A percentile compares a stretch with the other conserved stretches of the same genome.
These are phyloP conservation scores for Cinnamomum micranthum DNA, from an alignment of 164 flowering plant species.

Conservation along the genomic window DNA sequence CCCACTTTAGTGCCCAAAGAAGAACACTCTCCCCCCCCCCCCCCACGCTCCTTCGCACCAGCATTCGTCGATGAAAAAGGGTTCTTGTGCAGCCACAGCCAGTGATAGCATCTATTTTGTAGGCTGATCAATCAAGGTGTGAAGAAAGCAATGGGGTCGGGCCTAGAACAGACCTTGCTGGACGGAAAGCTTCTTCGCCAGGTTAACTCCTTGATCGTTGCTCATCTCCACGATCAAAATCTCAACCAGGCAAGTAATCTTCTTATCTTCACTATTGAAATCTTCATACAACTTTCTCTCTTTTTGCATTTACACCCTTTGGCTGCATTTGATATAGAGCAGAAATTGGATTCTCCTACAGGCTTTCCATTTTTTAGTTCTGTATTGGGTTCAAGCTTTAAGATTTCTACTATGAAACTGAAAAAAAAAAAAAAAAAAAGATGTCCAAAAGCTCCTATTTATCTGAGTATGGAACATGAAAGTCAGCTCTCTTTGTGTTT, in stretches of 20 bases:
- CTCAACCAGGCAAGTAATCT: slow-evolving; percentile 48
- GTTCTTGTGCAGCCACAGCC: too few relatives aligned
- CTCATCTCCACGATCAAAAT: slow-evolving; percentile 80
- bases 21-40: too few relatives aligned
- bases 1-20: too few relatives aligned
- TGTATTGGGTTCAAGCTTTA: not conserved
- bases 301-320: not conserved
- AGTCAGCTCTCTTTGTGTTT: too few relatives aligned
- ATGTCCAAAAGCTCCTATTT: not conserved
- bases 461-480: not conserved
- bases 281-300: not conserved
- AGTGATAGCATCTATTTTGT: too few relatives aligned
- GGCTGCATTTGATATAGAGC: not conserved
- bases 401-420: not conserved
- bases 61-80: too few relatives aligned
- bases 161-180: slow-evolving; percentile 60
- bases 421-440: not conserved
- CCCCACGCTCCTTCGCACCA: too few relatives aligned
- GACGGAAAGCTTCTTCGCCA: slow-evolving; percentile 66
- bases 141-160: slow-evolving; percentile 20
- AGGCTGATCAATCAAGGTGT: too few relatives aligned
- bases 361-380: not conserved
- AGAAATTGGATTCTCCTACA: not conserved
- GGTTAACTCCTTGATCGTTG: slow-evolving; percentile 63
- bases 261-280: not conserved